Evolutionary conservation across 1,284 basidiomycete genomes (phyloP), one percentile per base, ranked within the genome.

Genomic region (Sphagnurus paluster): DNA sequence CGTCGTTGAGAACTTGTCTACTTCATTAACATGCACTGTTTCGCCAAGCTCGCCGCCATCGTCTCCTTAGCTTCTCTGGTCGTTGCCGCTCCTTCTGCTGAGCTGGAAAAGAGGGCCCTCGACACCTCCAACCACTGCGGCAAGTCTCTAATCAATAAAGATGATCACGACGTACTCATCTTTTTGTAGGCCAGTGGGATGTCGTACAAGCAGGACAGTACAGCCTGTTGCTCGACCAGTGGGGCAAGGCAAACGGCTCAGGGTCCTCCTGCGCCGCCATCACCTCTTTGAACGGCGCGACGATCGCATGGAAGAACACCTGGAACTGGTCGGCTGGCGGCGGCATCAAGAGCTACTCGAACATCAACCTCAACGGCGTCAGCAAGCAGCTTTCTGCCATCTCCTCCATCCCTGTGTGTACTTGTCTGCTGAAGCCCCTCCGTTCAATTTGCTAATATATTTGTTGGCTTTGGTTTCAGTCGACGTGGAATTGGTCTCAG

Each of bases 291-390:
- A 68, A 62, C 43, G 79, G 72, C 1, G 67, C 55, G 20, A 76
- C 62, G 2, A 55, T 82, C 32, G 62, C 71, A 0, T 85, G 82
- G 82, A 68, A 60, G 57, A 79, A 72, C 26, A 70, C 58, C 0
- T 85, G 77, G 76, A 69, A 52, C 1, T 86, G 82, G 82, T 57
- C 48, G 1, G 80, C 77, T 24, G 76, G 72, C 5, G 63, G 51
- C 21, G 68, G 70, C 21, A 70, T 86, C 44, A 85, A 84, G 71
- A 83, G 77, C 57, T 86, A 74, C 64, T 71, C 80, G 28, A 79
- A 84, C 59, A 66, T 82, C 17, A 70, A 77, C 50, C 68, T 79
- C 25, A 72, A 82, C 57, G 48, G 44, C 2, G 77, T 82, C 48
- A 76, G 80, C 62, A 66, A 70, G 58, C 72, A 76, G 50, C 68